Conservation (phyloP, 2,329 filamentous ascomycete genomes). For the Fusarium globosum region DNA sequence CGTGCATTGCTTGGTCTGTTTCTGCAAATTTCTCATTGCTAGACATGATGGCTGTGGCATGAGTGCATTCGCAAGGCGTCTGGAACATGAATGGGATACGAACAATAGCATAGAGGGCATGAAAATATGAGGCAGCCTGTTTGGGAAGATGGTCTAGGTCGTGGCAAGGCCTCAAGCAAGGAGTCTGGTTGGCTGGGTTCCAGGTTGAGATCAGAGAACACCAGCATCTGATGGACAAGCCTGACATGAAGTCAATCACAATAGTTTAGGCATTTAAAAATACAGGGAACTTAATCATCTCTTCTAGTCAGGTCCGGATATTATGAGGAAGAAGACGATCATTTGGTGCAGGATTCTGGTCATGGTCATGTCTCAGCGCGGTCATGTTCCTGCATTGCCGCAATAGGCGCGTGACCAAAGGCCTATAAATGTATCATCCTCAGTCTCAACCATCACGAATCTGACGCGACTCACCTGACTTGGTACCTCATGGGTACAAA, state of each 20-base stretch:
- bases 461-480: constrained; percentile 40
- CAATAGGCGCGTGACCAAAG: constrained; percentile 29
- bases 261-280: constrained; percentile 6
- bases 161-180: constrained; percentile 15
- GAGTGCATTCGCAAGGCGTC: constrained; percentile 33
- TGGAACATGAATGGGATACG: constrained; percentile 16
- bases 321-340: constrained; percentile 14
- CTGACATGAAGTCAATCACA: constrained; percentile 40
- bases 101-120: constrained; percentile 12
- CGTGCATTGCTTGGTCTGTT: background rate
- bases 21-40: background rate
- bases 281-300: constrained; percentile 17
- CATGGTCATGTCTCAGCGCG: constrained; percentile 33
- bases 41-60: background rate
- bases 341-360: constrained; percentile 26
- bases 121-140: constrained; percentile 1
- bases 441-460: constrained; percentile 32
- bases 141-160: constrained; percentile 9
- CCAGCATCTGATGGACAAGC: constrained; percentile 32
- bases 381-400: constrained; percentile 40
- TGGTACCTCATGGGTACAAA: constrained; percentile 10
- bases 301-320: constrained; percentile 24
- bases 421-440: constrained; percentile 27
- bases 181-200: constrained; percentile 16
- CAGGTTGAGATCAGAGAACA: constrained; percentile 24